phyloP scores from a whole-genome alignment of 169 alveolate species.

The Miamiensis avidus region DNA sequence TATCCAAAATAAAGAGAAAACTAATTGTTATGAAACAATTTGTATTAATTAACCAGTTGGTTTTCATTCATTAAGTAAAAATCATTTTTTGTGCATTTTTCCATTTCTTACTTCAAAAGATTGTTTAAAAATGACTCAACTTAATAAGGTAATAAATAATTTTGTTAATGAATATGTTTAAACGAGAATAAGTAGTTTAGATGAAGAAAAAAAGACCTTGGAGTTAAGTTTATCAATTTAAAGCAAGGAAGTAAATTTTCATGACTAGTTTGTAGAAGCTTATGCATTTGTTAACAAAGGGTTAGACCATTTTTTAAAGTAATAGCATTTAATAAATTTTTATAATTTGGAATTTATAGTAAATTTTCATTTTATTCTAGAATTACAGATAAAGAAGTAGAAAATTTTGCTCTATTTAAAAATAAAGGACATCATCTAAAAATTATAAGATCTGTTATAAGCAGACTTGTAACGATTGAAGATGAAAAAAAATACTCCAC shows the following conservation, averaged over 20 bases:
- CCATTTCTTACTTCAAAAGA: no score
- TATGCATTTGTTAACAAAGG: not conserved
- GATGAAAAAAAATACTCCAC: not conserved
- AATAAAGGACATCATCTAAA: not conserved
- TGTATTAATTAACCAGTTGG: no score
- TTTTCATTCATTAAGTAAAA: no score
- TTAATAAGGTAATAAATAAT: not conserved
- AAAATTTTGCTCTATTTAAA: no score
- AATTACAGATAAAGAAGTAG: not conserved
- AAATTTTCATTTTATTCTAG: not conserved
- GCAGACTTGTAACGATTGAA: not conserved
- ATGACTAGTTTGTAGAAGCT: not conserved
- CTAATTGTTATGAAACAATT: no score
- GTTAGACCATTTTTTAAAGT: not conserved
- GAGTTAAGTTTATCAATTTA: not conserved
- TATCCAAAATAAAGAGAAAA: no score
- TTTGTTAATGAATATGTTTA: not conserved
- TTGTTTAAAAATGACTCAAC: no score
- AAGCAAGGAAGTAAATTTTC: not conserved
- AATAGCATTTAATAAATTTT: no score
- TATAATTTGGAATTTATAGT: not conserved
- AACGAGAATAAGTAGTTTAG: no score
- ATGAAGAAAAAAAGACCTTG: not conserved
- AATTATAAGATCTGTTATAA: not conserved
- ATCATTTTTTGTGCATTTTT: no score